Evolutionary conservation across 1,139 yeast genomes (phyloP), one percentile per base, ranked within the genome.

Genomic region (Arxiozyma slooffiae): DNA sequence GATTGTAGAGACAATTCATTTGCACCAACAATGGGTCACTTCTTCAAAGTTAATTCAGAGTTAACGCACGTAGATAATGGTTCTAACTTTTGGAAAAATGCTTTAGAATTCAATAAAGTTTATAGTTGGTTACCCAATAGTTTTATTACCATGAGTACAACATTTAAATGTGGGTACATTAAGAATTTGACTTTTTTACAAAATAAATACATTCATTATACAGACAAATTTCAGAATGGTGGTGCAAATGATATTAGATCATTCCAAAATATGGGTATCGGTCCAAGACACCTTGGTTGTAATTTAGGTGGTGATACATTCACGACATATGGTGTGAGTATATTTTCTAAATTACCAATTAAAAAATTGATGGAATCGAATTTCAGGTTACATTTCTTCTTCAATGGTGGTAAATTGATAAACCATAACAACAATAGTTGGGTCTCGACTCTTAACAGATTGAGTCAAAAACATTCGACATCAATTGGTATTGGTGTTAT

Each of bases 301-400:
- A 60, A 85, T 1, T 65, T 88, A 20, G 98, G 98, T 3, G 98
- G 97, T 4, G 89, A 89, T 61, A 71, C 81, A 1, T 85, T 81
- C 57, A 62, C 80, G 37, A 80, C 84, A 20, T 81, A 84, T 38
- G 97, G 97, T 1, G 56, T 82, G 0, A 83, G 94, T 48, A 48
- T 83, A 20, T 76, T 87, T 50, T 73, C 85, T 2, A 77, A 77
- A 44, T 60, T 92, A 11, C 97, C 97, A 1, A 71, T 78, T 18
- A 66, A 75, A 26, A 64, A 68, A 48, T 60, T 64, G 21, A 53
- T 62, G 5, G 82, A 78, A 16, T 78, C 87, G 1, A 83, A 81
- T 53, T 79, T 89, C 59, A 79, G 83, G 57, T 59, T 84, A 8
- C 95, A 88, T 61, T 70, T 74, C 50, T 89, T 88, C 61, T 52